Evolutionary conservation across 2,329 filamentous ascomycete genomes (phyloP).

Genomic region (Didymella arachidicola): DNA sequence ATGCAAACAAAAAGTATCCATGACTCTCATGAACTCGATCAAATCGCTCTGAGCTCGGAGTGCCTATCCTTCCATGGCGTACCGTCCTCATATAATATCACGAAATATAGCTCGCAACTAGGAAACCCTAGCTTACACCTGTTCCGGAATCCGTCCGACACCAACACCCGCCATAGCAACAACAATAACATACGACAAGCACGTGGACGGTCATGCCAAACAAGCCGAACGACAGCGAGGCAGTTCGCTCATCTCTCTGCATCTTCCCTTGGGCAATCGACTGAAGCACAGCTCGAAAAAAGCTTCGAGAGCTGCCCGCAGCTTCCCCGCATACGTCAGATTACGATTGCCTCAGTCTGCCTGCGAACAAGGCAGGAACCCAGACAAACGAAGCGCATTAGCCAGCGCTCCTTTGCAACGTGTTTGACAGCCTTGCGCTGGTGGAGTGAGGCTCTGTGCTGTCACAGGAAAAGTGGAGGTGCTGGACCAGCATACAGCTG

Average conservation of each 20-base stretch:
- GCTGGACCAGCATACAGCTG: constrained; percentile 7
- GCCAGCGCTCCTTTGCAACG: constrained; percentile 2
- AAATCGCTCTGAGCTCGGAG: not conserved
- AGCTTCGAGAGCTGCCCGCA: constrained; percentile 20
- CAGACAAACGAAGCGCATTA: constrained; percentile 15
- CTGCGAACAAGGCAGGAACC: constrained; percentile 7
- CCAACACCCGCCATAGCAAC: constrained; percentile 36
- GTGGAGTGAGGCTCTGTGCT: constrained; percentile 13
- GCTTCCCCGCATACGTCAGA: constrained; percentile 36
- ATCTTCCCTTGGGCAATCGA: constrained; percentile 27
- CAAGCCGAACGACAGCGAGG: constrained; percentile 24
- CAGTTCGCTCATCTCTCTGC: constrained; percentile 21
- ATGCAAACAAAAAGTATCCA: not conserved
- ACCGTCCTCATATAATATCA: not conserved
- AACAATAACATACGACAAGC: constrained; percentile 11
- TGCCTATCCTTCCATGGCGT: not conserved
- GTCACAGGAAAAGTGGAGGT: constrained; percentile 19
- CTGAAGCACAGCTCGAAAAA: constrained; percentile 17
- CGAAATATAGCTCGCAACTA: constrained; percentile 9
- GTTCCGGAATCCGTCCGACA: constrained; percentile 24
- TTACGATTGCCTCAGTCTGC: not conserved
- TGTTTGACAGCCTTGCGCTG: constrained; percentile 15
- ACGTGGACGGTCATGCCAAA: constrained; percentile 23
- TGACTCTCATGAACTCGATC: not conserved
- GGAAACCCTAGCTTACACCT: constrained; percentile 27